phyloP scores from a whole-genome alignment of 2,329 filamentous ascomycete genomes.

The Blumeria hordei region DNA sequence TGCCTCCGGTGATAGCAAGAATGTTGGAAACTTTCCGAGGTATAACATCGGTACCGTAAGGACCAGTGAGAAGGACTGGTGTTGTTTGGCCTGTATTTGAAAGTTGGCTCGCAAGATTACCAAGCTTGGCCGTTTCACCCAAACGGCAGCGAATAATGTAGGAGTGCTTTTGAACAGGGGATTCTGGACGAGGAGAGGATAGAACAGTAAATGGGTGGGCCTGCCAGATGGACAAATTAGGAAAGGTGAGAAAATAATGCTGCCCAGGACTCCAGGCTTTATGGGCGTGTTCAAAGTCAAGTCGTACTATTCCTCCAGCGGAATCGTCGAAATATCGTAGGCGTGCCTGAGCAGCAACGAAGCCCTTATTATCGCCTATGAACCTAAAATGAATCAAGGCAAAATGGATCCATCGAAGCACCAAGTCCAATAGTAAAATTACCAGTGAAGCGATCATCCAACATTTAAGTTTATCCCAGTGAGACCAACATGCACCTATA shows the following conservation, averaged over 20 bases:
- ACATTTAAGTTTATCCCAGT: slow-evolving; percentile 43
- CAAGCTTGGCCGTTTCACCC: slow-evolving; percentile 25
- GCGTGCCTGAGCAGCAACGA: slow-evolving; percentile 16
- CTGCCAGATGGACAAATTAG: slow-evolving; percentile 45
- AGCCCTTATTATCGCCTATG: slow-evolving; percentile 20
- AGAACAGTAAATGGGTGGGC: slow-evolving; percentile 59
- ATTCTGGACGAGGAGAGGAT: slow-evolving; percentile 36
- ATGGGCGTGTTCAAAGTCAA: slow-evolving; percentile 47
- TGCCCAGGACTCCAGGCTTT: slow-evolving; percentile 41
- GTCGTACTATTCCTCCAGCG: slow-evolving; percentile 35
- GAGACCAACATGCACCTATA: slow-evolving; percentile 50
- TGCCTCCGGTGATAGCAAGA: slow-evolving; percentile 31
- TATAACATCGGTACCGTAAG: slow-evolving; percentile 27
- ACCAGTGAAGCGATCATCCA: slow-evolving; percentile 43
- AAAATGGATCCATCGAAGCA: slow-evolving; percentile 30
- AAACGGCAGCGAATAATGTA: slow-evolving; percentile 32
- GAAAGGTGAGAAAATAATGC: slow-evolving; percentile 58
- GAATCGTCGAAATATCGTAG: slow-evolving; percentile 26
- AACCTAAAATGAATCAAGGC: slow-evolving; percentile 31
- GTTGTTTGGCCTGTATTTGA: slow-evolving; percentile 16
- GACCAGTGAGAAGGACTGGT: slow-evolving; percentile 34
- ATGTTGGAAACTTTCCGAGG: slow-evolving; percentile 18
- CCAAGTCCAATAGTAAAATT: slow-evolving; percentile 41
- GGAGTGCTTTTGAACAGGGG: slow-evolving; percentile 21
- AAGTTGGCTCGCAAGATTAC: slow-evolving; percentile 16